Evolutionary conservation across 345 rosid genomes (phyloP).

Genomic region (Pugionium dolabratum): DNA sequence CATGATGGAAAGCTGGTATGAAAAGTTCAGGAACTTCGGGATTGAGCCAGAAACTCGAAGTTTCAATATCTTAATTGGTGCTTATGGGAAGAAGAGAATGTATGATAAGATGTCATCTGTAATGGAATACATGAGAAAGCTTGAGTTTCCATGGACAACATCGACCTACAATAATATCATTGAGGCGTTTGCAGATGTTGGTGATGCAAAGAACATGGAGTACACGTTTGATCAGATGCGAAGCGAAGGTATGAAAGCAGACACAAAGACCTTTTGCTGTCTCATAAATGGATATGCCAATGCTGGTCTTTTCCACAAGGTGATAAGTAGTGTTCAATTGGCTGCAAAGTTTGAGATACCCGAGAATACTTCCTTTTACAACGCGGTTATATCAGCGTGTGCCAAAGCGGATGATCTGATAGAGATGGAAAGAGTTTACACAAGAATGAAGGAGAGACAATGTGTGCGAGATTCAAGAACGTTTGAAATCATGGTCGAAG

Average conservation of each 20-base stretch:
- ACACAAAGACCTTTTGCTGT: conserved; percentile 84
- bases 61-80: conserved; percentile 82
- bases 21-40: conserved; percentile 76
- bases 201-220: conserved; percentile 90
- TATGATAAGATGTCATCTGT: conserved; percentile 93
- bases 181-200: conserved; percentile 85
- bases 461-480: conserved; percentile 59
- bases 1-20: conserved; percentile 91
- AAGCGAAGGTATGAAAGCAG: conserved; percentile 76
- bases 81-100: conserved; percentile 85
- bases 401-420: conserved; percentile 75
- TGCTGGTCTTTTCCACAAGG: conserved; percentile 81
- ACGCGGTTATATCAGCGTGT: conserved; percentile 73
- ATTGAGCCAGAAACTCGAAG: conserved; percentile 84
- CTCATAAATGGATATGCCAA: conserved; percentile 81
- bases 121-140: conserved; percentile 93
- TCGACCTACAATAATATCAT: conserved; percentile 88
- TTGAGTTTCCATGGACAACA: conserved; percentile 87
- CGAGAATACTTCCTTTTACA: conserved; percentile 64
- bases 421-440: conserved; percentile 93
- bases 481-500: conserved; percentile 69
- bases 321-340: conserved; percentile 62
- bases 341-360: conserved; percentile 80
- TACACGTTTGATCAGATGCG: conserved; percentile 85
- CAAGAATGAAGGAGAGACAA: conserved; percentile 71